Evolutionary conservation across 2,329 filamentous ascomycete genomes (phyloP).

Genomic region (Botrytis byssoidea): DNA sequence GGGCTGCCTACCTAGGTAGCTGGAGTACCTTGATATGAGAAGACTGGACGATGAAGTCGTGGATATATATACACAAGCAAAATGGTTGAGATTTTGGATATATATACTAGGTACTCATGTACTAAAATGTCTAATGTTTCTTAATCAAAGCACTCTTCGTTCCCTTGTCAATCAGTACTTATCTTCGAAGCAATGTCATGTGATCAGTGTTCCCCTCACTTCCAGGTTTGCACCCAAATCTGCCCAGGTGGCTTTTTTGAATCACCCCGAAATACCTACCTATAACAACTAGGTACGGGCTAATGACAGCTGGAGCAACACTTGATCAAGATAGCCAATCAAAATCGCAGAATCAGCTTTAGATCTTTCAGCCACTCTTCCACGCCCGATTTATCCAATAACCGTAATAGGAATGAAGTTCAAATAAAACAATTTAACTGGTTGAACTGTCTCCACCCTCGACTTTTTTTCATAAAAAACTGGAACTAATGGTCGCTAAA

Average conservation of each 20-base stretch:
- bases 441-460: not conserved
- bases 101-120: not conserved
- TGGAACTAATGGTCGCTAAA: slow-evolving; percentile 18
- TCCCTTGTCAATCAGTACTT: not conserved
- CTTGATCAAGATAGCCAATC: not conserved
- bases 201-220: not conserved
- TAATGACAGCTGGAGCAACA: not conserved
- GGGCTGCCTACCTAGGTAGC: too few relatives aligned
- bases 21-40: not conserved
- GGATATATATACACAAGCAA: not conserved
- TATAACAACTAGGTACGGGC: too few relatives aligned
- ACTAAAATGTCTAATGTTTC: not conserved
- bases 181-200: not conserved
- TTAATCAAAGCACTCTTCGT: not conserved
- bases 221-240: not conserved
- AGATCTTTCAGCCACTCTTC: slow-evolving; percentile 3
- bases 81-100: not conserved
- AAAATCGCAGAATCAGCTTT: not conserved
- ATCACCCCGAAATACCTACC: too few relatives aligned
- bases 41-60: not conserved
- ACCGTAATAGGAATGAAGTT: slow-evolving; percentile 2
- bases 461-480: slow-evolving; percentile 16
- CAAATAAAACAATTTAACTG: slow-evolving; percentile 20
- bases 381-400: not conserved
- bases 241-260: not conserved